Evolutionary conservation across 2,329 filamentous ascomycete genomes (phyloP).

Genomic region (Trichoderma semiorbis): DNA sequence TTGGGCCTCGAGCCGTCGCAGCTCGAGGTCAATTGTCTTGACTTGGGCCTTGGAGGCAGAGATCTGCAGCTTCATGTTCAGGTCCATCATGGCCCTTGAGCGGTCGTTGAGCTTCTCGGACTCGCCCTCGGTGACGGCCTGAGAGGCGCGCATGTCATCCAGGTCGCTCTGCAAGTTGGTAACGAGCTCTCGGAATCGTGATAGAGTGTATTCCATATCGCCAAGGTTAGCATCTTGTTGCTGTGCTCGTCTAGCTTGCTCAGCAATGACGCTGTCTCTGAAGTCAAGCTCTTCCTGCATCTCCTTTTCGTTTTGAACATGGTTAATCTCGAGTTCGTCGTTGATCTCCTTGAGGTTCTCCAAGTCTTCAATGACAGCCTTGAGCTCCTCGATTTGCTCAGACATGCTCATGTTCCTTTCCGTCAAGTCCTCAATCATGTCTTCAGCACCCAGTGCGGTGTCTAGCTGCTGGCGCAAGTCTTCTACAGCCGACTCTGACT

Average conservation of each 20-base stretch:
- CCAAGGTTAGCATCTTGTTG: slow-evolving; percentile 78
- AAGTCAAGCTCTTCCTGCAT: slow-evolving; percentile 91
- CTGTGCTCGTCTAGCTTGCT: slow-evolving; percentile 68
- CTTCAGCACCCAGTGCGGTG: slow-evolving; percentile 80
- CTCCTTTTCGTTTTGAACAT: slow-evolving; percentile 89
- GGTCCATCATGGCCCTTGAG: slow-evolving; percentile 91
- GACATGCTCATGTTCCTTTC: slow-evolving; percentile 81
- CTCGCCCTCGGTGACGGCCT: slow-evolving; percentile 88
- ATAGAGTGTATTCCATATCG: slow-evolving; percentile 86
- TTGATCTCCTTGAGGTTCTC: slow-evolving; percentile 89
- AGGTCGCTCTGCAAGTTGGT: slow-evolving; percentile 80
- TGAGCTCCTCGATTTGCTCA: slow-evolving; percentile 79
- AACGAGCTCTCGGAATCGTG: slow-evolving; percentile 84
- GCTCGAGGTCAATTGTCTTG: slow-evolving; percentile 89
- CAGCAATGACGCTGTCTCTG: slow-evolving; percentile 78
- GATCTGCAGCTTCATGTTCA: slow-evolving; percentile 89
- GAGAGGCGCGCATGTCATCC: slow-evolving; percentile 87
- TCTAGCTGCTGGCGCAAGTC: slow-evolving; percentile 90
- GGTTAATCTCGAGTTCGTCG: slow-evolving; percentile 90
- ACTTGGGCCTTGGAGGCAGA: slow-evolving; percentile 88
- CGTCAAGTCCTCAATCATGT: slow-evolving; percentile 89
- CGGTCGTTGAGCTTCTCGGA: slow-evolving; percentile 85
- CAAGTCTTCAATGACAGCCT: slow-evolving; percentile 77
- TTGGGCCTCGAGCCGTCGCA: slow-evolving; percentile 81
- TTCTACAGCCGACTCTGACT: slow-evolving; percentile 71